Conservation (phyloP, 1,139 yeast genomes). For the Nadsonia starkeyi-henricii region DNA sequence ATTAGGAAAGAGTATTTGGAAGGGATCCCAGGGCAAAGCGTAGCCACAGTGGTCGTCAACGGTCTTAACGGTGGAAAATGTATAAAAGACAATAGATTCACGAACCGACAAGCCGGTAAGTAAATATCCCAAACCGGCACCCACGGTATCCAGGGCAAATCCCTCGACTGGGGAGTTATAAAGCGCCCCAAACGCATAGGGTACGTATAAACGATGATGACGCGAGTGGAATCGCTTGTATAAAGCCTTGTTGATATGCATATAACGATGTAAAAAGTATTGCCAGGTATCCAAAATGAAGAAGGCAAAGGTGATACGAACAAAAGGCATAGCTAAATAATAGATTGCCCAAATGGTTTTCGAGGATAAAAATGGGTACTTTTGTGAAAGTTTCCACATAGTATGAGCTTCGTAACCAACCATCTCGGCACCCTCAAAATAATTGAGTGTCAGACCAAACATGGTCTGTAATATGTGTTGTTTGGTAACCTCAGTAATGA, state of each 20-base stretch:
- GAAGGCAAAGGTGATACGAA: conserved; percentile 50
- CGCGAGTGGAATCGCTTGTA: conserved; percentile 82
- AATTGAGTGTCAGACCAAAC: conserved; percentile 44
- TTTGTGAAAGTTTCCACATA: conserved; percentile 51
- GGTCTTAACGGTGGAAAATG: conserved; percentile 87
- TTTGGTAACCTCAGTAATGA: conserved; percentile 62
- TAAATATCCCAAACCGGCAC: conserved; percentile 73
- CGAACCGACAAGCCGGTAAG: conserved; percentile 54
- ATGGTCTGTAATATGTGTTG: conserved; percentile 76
- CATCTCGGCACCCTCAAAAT: conserved; percentile 45
- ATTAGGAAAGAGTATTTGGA: conserved; percentile 83
- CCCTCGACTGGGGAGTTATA: conserved; percentile 94
- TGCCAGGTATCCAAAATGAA: conserved; percentile 88
- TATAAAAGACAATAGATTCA: conserved; percentile 58
- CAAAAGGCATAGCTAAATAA: conserved; percentile 29
- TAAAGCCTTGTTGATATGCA: conserved; percentile 69
- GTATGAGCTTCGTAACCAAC: conserved; percentile 62
- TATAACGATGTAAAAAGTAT: conserved; percentile 64
- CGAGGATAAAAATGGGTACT: conserved; percentile 11
- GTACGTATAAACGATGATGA: conserved; percentile 87
- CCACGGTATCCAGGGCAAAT: conserved; percentile 75
- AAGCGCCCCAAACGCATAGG: conserved; percentile 92
- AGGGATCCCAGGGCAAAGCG: conserved; percentile 76
- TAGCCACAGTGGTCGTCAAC: conserved; percentile 98
- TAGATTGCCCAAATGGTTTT: conserved; percentile 11